Percentiles rank a stretch among this genome's conserved stretches.
Evolutionary conservation across 2,329 filamentous ascomycete species (phyloP).

Genomic region (Aspergillus quadrilineatus): DNA sequence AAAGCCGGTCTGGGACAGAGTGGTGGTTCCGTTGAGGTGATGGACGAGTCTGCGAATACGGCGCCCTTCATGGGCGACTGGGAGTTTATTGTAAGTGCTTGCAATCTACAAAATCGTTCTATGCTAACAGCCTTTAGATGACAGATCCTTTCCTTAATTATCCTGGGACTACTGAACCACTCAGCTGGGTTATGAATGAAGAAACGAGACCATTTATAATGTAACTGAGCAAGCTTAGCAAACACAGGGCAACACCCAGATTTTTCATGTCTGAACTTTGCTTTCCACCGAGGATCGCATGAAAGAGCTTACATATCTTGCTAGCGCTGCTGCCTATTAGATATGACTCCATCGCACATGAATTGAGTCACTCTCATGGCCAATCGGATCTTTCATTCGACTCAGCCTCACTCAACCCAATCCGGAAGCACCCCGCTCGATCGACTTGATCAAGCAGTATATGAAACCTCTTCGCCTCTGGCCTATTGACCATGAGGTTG

Average conservation of each 20-base stretch:
- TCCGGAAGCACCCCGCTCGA: too few relatives aligned
- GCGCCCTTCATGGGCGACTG: constrained; percentile 39
- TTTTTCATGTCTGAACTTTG: neutral
- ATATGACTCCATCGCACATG: neutral
- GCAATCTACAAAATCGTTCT: neutral
- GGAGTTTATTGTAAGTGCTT: constrained; percentile 44
- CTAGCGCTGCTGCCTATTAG: neutral
- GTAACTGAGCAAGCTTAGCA: neutral
- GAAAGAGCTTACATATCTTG: neutral
- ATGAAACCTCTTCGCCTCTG: too few relatives aligned
- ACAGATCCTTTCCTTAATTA: constrained; percentile 29
- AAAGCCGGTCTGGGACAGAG: constrained; percentile 17
- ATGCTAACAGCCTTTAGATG: constrained; percentile 24
- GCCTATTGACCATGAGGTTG: too few relatives aligned
- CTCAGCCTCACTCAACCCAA: neutral
- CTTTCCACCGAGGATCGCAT: too few relatives aligned
- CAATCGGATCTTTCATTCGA: neutral
- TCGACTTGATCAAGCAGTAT: too few relatives aligned
- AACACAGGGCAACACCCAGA: neutral
- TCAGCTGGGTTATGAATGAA: constrained; percentile 21
- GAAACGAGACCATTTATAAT: constrained; percentile 2
- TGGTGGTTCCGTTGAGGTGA: constrained; percentile 9
- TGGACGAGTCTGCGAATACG: constrained; percentile 23
- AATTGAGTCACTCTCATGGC: neutral
- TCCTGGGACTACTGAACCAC: constrained; percentile 19